Base-by-base conservation (phyloP, 495 filamentous ascomycete genomes). In the Polyplosphaeria fusca region DNA sequence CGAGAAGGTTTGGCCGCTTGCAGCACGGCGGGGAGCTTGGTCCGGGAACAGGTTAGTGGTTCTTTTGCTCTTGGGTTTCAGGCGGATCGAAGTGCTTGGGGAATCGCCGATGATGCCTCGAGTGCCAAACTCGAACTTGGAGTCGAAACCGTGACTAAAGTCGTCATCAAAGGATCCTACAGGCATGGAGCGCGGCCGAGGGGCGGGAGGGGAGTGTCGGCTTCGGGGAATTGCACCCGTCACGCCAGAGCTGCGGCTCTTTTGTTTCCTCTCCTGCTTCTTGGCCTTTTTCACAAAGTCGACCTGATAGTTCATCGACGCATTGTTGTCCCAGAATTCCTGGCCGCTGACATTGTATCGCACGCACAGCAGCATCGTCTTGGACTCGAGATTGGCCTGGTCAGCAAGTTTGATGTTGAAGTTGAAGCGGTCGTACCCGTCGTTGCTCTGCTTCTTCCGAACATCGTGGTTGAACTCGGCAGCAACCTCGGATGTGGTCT, bases 271-370 rank as follows among this genome's bases (percentile, higher is more conserved):
- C 47, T 74, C 74, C 68, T 80, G 79, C 54, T 79, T 81, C 42
- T 83, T 79, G 37, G 74, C 61, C 72, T 87, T 90, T 75, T 90
- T 94, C 40, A 76, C 75, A 74, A 98, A 98, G 67, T 95, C 90
- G 47, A 96, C 81, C 64, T 95, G 90, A 71, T 90, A 97, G 70
- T 98, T 96, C 68, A 82, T 79, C 12, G 75, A 74, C 53, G 79
- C 70, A 67, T 98, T 97, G 76, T 91, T 98, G 74, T 98, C 94
- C 93, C 93, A 98, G 67, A 83, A 86, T 61, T 96, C 92, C 60
- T 88, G 81, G 5, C 91, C 89, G 60, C 81, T 83, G 38, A 94
- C 89, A 39, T 71, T 84, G 71, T 97, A 98, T 24, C 89, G 85
- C 42, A 97, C 83, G 74, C 93, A 98, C 60, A 96, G 85, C 66